Conservation (phyloP, 352 stramenopile species). For the Globisporangium recalcitrans region DNA sequence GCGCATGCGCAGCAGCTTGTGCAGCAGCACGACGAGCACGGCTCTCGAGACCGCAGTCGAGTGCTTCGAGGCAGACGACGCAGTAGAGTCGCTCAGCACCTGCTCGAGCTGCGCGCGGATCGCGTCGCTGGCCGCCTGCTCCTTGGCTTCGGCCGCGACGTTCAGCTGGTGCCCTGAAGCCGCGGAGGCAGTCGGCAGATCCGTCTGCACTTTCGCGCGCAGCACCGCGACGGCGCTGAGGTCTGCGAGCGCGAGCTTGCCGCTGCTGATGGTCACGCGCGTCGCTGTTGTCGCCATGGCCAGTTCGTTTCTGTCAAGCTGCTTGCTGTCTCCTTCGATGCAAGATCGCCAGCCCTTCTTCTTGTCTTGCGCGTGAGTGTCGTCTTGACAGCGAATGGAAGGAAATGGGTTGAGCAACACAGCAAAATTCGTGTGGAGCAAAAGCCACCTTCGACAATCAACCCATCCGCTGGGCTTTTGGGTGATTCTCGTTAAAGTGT, state of each 20-base stretch:
- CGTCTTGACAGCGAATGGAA: slow-evolving; percentile 1
- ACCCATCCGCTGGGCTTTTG: no score
- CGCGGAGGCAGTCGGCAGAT: slow-evolving; percentile 15
- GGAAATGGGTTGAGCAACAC: background rate
- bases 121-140: slow-evolving; percentile 12
- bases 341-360: background rate
- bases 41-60: slow-evolving; percentile 16
- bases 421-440: background rate
- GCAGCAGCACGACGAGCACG: slow-evolving; percentile 26
- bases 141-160: slow-evolving; percentile 4
- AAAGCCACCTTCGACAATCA: background rate
- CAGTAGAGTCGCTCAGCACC: slow-evolving; percentile 12
- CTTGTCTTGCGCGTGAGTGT: background rate
- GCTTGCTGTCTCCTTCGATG: no score
- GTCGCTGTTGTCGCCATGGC: slow-evolving; percentile 28
- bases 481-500: no score
- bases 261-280: slow-evolving; percentile 48
- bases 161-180: slow-evolving; percentile 6
- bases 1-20: slow-evolving; percentile 21
- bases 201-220: slow-evolving; percentile 33
- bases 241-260: slow-evolving; percentile 53
- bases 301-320: background rate
- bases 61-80: slow-evolving; percentile 9
- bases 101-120: slow-evolving; percentile 12
- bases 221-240: slow-evolving; percentile 57